Evolutionary conservation across 805 yeast species (phyloP).

Genomic region (Sungouiella blattae): DNA sequence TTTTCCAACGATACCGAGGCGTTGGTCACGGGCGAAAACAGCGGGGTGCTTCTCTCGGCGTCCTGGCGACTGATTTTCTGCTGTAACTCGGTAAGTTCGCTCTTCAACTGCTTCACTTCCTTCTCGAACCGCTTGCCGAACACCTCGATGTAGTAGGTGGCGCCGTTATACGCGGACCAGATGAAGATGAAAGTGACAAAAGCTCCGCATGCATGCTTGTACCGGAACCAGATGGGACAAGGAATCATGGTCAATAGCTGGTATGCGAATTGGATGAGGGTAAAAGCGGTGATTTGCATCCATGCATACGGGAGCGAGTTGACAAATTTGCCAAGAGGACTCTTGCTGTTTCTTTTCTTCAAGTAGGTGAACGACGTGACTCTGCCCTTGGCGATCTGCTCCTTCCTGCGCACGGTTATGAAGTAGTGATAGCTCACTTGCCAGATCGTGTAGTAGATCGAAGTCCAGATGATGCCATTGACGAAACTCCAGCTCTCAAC

Average conservation of each 20-base stretch:
- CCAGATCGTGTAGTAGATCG: constrained; percentile 83
- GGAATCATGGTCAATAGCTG: constrained; percentile 83
- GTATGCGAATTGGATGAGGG: constrained; percentile 80
- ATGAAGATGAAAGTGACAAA: constrained; percentile 73
- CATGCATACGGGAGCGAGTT: constrained; percentile 75
- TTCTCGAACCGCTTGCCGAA: constrained; percentile 88
- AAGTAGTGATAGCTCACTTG: constrained; percentile 88
- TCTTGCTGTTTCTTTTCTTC: constrained; percentile 64
- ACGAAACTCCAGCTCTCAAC: constrained; percentile 65
- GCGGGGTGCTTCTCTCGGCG: constrained; percentile 9
- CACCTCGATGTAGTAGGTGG: constrained; percentile 87
- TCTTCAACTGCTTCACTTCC: constrained; percentile 69
- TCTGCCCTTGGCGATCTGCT: constrained; percentile 79
- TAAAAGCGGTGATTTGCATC: constrained; percentile 85
- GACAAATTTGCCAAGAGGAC: constrained; percentile 69
- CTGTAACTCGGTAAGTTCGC: constrained; percentile 68
- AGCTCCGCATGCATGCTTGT: constrained; percentile 59
- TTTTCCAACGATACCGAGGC: constrained; percentile 3
- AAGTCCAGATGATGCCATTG: constrained; percentile 72
- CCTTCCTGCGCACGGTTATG: constrained; percentile 75
- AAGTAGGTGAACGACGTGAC: constrained; percentile 85
- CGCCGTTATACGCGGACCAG: constrained; percentile 87
- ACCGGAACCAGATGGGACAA: constrained; percentile 83
- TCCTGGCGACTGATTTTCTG: constrained; percentile 12
- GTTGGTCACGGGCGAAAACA: constrained; percentile 8